Evolutionary conservation across 441 rosid species (phyloP), one percentile per base, ranked within the genome.

Genomic region (Populus tomentosa): DNA sequence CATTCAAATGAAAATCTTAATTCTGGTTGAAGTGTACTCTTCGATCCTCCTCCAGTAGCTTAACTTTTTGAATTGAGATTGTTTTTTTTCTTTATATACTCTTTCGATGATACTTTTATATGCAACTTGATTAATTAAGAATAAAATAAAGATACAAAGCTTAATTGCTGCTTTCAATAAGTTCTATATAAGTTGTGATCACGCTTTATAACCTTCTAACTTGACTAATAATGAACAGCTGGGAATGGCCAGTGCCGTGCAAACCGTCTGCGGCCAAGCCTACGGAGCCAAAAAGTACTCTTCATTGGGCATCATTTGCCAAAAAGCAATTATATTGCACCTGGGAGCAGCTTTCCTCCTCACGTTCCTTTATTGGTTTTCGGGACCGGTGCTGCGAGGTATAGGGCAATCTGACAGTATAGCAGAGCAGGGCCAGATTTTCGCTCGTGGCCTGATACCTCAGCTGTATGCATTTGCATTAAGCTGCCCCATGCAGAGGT

Each of bases 241-340:
- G 84, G 98, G 99, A n/a, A 95, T 95, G 98, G 98, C 98, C 4
- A 95, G 99, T 72, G 99, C 98, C 6, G 99, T 94, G 73, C 98
- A 95, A 72, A 95, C 99, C 0, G 93, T 95, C 10, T 94, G 99
- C 77, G 99, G 99, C 1, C 98, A 94, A 84, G 99, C 99, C 3
- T 95, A 92, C 46, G 98, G 99, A 11, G 99, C 99, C 0, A 86
- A 83, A 64, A 87, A 88, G 73, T 90, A 90, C 78, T 66, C 92
- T 6, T 75, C 92, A 67, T 88, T 95, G 97, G 99, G 99, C 63
- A 83, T 94, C 23, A 91, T 89, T 62, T 91, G 91, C 82, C 99
- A 94, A 82, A 83, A 92, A 75, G 99, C 99, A 72, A 90, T 94
- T 9, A 76, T 95, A 59, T 76, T 94, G 65, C 99, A 95, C 75